Evolutionary conservation across 2,329 filamentous ascomycete genomes (phyloP).

Genomic region (Penicillium sp.): DNA sequence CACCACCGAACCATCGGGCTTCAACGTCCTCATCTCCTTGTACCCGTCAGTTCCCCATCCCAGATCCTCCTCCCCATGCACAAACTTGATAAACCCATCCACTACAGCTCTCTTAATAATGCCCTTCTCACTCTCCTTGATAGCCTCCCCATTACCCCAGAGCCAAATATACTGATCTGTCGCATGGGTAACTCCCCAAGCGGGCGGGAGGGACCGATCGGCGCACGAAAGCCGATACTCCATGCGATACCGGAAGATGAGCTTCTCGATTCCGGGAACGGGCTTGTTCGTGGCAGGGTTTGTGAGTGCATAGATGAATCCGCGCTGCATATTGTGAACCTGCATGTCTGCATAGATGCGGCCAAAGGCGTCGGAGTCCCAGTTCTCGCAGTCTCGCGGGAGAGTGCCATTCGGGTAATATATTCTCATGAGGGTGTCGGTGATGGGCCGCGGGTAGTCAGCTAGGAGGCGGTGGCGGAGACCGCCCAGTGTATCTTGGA

Average conservation of each 20-base stretch:
- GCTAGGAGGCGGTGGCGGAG: conserved; percentile 55
- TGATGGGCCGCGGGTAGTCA: conserved; percentile 56
- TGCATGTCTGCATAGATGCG: conserved; percentile 62
- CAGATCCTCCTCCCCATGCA: conserved; percentile 25
- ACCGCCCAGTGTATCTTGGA: conserved; percentile 43
- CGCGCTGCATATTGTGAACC: conserved; percentile 58
- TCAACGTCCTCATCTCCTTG: conserved; percentile 51
- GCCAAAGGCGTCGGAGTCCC: conserved; percentile 57
- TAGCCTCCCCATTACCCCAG: conserved; percentile 54
- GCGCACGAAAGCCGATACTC: conserved; percentile 58
- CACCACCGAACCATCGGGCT: conserved; percentile 51
- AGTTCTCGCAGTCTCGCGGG: conserved; percentile 48
- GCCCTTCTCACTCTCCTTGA: conserved; percentile 52
- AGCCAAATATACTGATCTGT: conserved; percentile 62
- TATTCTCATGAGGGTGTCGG: conserved; percentile 49
- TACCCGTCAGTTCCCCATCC: conserved; percentile 34
- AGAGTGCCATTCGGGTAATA: conserved; percentile 51
- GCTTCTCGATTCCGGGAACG: conserved; percentile 47
- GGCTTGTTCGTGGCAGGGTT: conserved; percentile 13
- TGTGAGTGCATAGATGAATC: conserved; percentile 53
- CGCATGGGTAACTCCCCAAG: conserved; percentile 61
- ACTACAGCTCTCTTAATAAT: conserved; percentile 40
- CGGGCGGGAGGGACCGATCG: conserved; percentile 46
- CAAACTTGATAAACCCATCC: conserved; percentile 36
- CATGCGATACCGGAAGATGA: conserved; percentile 59